Evolutionary conservation across 2,329 filamentous ascomycete genomes (phyloP), one percentile per base, ranked within the genome.

Genomic region (Chaetomiaceae sp.): DNA sequence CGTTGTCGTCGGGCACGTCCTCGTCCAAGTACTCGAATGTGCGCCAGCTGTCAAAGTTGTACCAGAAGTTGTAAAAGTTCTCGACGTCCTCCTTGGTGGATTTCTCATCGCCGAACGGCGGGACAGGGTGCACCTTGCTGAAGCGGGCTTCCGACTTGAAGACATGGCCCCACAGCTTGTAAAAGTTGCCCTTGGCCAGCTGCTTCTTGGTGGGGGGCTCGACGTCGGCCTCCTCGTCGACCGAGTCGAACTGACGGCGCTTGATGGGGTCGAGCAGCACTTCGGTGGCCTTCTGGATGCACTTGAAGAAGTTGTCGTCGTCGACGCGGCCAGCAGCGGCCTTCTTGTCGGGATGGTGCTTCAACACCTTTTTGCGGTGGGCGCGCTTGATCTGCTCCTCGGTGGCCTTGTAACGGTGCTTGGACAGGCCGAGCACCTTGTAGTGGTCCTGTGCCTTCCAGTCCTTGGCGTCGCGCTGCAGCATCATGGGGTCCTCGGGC

Each of bases 361-460:
- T 92, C 62, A 99, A 87, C 61, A 99, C 94, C 87, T 99, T 99
- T 84, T 95, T 96, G 77, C 94, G 90, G 78, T 99, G 92, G 62
- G 95, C 94, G 65, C 89, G 89, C 81, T 96, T 97, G 80, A 99
- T 97, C 78, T 97, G 92, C 62, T 97, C 92, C 73, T 96, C 91
- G 54, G 89, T 96, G 50, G 94, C 95, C 73, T 83, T 89, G 77
- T 80, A 94, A 66, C 94, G 87, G 79, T 95, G 92, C 75, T 91
- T 95, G 69, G 87, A 87, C 60, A 99, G 77, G 59, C 94, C 94
- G 54, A 99, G 86, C 51, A 99, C 88, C 65, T 94, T 90, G 75
- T 99, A 99, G 77, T 99, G 94, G 69, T 99, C 94, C 84, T 99
- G 94, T 62, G 78, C 80, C 89, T 99, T 99, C 94, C 94, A 99